phyloP scores from a whole-genome alignment of 129 eudicot species.

The Pulicaria dysenterica region DNA sequence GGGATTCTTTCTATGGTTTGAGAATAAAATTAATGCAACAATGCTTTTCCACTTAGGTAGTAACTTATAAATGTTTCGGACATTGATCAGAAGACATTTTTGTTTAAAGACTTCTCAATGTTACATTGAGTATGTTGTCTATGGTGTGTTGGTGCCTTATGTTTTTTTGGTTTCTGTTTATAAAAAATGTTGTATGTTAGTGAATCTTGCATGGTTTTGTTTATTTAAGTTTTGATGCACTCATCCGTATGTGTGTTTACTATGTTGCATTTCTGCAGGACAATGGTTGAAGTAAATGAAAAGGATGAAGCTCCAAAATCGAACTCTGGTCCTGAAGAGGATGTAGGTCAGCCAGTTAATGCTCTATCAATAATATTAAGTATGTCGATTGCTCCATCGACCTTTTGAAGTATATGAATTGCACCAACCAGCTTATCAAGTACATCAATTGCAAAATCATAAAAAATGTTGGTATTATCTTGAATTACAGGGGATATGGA shows the following conservation, averaged over 20 bases:
- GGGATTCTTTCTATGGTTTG: not conserved
- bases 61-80: not conserved
- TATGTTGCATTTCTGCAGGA: conserved; percentile 33
- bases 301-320: conserved; percentile 25
- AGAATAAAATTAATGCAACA: not conserved
- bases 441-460: not conserved
- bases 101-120: not conserved
- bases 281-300: conserved; percentile 45
- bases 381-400: conserved; percentile 11
- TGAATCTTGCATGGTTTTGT: not conserved
- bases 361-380: conserved; percentile 9
- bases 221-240: conserved; percentile 7
- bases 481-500: conserved; percentile 31
- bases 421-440: not conserved
- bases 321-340: conserved; percentile 29
- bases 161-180: not conserved
- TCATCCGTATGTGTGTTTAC: conserved; percentile 18
- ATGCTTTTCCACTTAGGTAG: not conserved
- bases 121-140: not conserved
- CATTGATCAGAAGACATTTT: not conserved
- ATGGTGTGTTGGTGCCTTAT: not conserved
- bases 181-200: not conserved
- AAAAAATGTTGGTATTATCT: conserved; percentile 23
- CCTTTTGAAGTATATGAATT: not conserved
- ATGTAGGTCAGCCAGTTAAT: conserved; percentile 18